Evolutionary conservation across 108 stramenopile genomes (phyloP).

Genomic region (Skeletonema costatum): DNA sequence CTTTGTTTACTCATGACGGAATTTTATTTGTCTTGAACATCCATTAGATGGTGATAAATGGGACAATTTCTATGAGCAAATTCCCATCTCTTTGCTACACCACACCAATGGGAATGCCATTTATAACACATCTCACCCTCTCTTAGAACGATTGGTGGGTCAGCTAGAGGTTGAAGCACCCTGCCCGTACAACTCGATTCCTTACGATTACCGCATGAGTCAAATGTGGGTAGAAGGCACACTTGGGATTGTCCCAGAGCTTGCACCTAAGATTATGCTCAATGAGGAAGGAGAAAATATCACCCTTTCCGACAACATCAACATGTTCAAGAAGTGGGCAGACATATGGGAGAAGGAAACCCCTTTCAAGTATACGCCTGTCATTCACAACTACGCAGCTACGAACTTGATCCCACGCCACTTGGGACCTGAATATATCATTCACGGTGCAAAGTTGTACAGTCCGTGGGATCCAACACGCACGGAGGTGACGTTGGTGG

Average conservation of each 20-base stretch:
- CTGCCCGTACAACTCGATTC: conserved; percentile 69
- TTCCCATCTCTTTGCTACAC: conserved; percentile 61
- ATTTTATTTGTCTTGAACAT: too few relatives aligned
- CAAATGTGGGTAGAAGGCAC: conserved; percentile 77
- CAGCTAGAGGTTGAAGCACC: conserved; percentile 67
- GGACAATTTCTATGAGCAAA: conserved; percentile 70
- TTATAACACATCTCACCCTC: conserved; percentile 70
- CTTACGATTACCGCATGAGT: conserved; percentile 69
- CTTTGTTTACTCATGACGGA: too few relatives aligned
- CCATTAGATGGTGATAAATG: conserved; percentile 59
- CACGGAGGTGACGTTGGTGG: conserved; percentile 57
- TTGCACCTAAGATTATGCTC: conserved; percentile 67
- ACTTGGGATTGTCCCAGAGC: conserved; percentile 49
- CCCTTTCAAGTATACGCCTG: conserved; percentile 60
- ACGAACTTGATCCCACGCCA: conserved; percentile 74
- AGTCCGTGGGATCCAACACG: conserved; percentile 61
- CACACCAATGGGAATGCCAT: conserved; percentile 80
- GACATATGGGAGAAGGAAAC: conserved; percentile 52
- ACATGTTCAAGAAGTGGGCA: conserved; percentile 60
- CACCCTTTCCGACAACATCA: conserved; percentile 56
- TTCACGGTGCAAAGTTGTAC: conserved; percentile 74
- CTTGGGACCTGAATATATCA: conserved; percentile 63
- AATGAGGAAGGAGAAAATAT: conserved; percentile 72
- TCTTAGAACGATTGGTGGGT: conserved; percentile 62
- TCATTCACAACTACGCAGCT: conserved; percentile 74